Evolutionary conservation across 495 filamentous ascomycete species (phyloP), one percentile per base, ranked within the genome.

Genomic region (Hyaloscypha finlandica): DNA sequence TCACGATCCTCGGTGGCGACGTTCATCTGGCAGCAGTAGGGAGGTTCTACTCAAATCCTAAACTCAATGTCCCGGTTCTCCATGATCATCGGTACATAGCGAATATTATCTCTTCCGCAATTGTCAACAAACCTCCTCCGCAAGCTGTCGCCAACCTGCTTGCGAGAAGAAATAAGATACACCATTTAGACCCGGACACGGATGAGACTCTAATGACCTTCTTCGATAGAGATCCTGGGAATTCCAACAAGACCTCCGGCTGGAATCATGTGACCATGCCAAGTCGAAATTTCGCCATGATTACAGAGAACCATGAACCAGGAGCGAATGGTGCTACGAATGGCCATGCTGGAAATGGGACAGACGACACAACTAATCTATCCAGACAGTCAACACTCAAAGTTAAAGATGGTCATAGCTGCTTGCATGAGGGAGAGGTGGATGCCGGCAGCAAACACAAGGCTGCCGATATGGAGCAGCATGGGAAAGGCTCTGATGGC

Each of bases 41-140:
- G 3, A 85, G 90, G 57, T 92, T 93, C 78, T 93, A 92, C 78
- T 86, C 85, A 29, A 86, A 88, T 60, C 84, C 87, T 0, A 84
- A 84, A 66, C 78, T 90, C 1, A 77, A 80, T n/a, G 77, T 92
- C 52, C 80, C 86, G 2, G 80, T 83, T 37, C 82, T 85, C 63
- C 77, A 83, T 20, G 90, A 93, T 75, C 87, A 85, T 68, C 80
- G 90, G 14, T 93, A 88, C 77, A 92, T 92, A 78, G 83, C 85
- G 65, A 92, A 93, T 72, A 80, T 93, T 65, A 82, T 93, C 73
- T 89, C 86, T 65, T 87, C 83, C 33, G 90, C 90, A 55, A 96
- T 98, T 75, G 94, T 93, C 68, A 97, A 97, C 81, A 95, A 96
- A 79, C 94, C 94, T 8, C 94, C 94, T 1, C 93, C 94, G 20